These are phyloP conservation scores for Sporothrix globosa DNA, from an alignment of 2,329 filamentous ascomycete genomes.

Conservation along the genomic window DNA sequence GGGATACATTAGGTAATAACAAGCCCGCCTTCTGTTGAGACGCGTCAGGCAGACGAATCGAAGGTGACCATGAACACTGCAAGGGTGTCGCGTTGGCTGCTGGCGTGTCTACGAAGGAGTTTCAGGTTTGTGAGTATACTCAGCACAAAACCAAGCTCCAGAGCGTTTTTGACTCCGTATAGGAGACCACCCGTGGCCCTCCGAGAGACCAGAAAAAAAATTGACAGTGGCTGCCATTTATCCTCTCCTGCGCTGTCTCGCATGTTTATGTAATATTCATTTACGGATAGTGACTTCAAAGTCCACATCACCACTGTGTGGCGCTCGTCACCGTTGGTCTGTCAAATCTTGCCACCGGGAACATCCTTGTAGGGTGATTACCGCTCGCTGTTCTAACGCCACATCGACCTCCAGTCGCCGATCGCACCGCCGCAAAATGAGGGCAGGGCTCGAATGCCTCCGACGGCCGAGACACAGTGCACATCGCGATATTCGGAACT, in stretches of 20 bases:
- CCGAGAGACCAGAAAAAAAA: background rate
- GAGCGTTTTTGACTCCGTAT: too few relatives aligned
- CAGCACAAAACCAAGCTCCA: too few relatives aligned
- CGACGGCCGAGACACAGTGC: slow-evolving; percentile 29
- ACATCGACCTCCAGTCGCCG: background rate
- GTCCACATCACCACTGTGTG: background rate
- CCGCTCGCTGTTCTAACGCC: background rate
- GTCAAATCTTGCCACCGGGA: background rate
- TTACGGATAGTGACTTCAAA: background rate
- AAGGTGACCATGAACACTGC: background rate
- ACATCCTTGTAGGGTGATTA: background rate
- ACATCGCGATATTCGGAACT: slow-evolving; percentile 27
- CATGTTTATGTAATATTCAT: slow-evolving; percentile 6
- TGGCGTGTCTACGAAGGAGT: background rate
- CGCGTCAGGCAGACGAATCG: background rate
- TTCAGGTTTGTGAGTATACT: background rate
- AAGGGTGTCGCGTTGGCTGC: background rate
- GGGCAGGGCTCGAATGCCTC: slow-evolving; percentile 15
- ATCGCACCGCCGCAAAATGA: slow-evolving; percentile 26
- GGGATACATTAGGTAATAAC: slow-evolving; percentile 12
- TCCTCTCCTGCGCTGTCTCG: background rate
- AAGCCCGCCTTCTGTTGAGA: background rate
- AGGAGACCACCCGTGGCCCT: background rate
- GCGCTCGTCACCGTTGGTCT: background rate
- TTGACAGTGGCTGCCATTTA: background rate